Evolutionary conservation across 2,329 filamentous ascomycete species (phyloP), one percentile per base, ranked within the genome.

Genomic region (Diaporthe longicolla): DNA sequence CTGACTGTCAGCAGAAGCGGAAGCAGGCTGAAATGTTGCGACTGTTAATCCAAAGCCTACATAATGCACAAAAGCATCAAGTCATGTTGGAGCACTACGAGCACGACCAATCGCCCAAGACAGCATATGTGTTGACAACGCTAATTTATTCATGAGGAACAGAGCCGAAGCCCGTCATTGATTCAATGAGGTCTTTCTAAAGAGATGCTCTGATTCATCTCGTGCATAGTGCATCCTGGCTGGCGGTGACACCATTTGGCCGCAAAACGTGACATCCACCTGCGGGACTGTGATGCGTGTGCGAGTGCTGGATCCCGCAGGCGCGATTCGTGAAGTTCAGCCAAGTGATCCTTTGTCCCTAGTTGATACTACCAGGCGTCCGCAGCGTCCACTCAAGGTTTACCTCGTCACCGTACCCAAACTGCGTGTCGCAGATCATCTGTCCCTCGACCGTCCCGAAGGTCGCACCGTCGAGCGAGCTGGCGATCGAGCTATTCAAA

Each of bases 301-400:
- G 4, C 17, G 21, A 11, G 13, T 11, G 43, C 29, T 50, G 9
- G 15, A 24, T 9, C 43, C 19, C 7, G 7, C 1, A 24, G 11
- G 37, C 4, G 19, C 10, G 5, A 26, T 15, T 24, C 40, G 19
- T 9, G 13, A 24, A 6, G 24, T 19, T 19, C 19, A n/a, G 26
- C 26, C 26, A 17, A 21, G 15, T 21, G n/a, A 19, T 26, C 0
- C 15, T 17, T 17, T 19, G 7, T 45, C 7, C n/a, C 29, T 52
- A 66, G 29, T 66, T 70, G 17, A 32, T 52, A 35, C 63, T 70
- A 9, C 68, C 50, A 63, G 54, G 24, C 1, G 21, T 55, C 45
- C 54, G 70, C n/a, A 63, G 10, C 43, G 63, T 68, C 63, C 73
- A 74, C 63, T 72, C 73, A 19, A 72, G 45, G 45, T 68, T 43